Base-by-base conservation (phyloP, 2,329 filamentous ascomycete species). In the Fusarium tanahbumbuense region DNA sequence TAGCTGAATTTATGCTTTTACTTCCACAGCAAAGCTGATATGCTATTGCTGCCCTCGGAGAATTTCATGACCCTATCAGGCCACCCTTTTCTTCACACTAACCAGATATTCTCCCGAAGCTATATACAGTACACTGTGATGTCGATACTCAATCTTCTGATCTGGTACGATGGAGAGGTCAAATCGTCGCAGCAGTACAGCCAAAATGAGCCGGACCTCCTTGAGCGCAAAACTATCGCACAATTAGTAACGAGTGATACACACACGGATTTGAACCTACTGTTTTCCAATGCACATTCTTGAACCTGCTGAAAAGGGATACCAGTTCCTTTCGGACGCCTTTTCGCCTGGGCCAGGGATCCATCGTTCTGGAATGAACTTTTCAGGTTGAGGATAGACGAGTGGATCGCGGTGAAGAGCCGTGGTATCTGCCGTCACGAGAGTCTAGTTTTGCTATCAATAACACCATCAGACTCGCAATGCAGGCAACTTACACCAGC, bases 81-180 rank as follows among this genome's bases (percentile, higher is more conserved):
- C 49, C 49, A 53, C 34, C 18, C 49, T 25, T 20, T 53, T 41
- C 3, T 18, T 34, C 16, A 53, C 13, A 40, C 34, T 20, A 16
- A 28, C 34, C 13, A 53, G 40, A 28, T 53, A 41, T 53, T 52
- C 49, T 34, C 49, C 49, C 49, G 49, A 53, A 18, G 49, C 49
- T 12, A 53, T 41, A 8, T 53, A 53, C 11, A 53, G 18, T n/a
- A 53, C 49, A 28, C 49, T 53, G 5, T 53, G 49, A 20, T 53
- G 49, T 8, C 49, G 23, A 20, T 53, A 53, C 18, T 53, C 18
- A 12, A 53, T 41, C 6, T 28, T 53, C 23, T 53, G 49, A 18
- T 28, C 34, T 53, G 49, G 34, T 12, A 53, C 34, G 49, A 53
- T 53, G 6, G 34, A 22, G 12, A 53, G 13, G 8, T 53, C 49